A percentile compares a stretch with the other conserved stretches of the same genome.
Evolutionary conservation across 2,329 filamentous ascomycete genomes (phyloP).

Genomic region (Leptographium flavum): DNA sequence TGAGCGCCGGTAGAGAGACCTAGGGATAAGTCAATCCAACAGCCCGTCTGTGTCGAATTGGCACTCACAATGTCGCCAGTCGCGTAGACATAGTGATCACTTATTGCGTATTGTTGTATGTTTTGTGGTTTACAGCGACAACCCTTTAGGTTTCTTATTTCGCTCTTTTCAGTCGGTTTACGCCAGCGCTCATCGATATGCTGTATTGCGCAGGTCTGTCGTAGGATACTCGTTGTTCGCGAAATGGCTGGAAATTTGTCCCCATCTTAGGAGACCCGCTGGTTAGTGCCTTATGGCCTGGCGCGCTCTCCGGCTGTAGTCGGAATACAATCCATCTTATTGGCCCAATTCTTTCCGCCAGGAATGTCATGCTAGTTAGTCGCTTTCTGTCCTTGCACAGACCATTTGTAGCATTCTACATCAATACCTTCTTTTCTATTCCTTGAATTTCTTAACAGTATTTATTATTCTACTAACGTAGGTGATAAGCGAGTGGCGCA

Average conservation of each 20-base stretch:
- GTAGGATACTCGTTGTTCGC: not conserved
- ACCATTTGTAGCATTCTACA: too few species aligned
- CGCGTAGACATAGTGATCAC: slow-evolving; percentile 1
- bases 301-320: not conserved
- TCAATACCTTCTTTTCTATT: too few species aligned
- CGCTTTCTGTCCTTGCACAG: too few species aligned
- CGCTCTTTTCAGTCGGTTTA: not conserved
- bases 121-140: not conserved
- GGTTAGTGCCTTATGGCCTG: not conserved
- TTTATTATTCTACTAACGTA: not conserved
- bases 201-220: not conserved
- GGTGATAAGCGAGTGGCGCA: not conserved
- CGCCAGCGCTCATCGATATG: too few species aligned
- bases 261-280: not conserved
- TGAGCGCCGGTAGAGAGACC: slow-evolving; percentile 77
- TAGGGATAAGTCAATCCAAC: slow-evolving; percentile 16
- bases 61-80: not conserved
- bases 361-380: too few species aligned
- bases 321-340: not conserved
- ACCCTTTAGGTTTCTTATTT: not conserved
- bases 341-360: not conserved
- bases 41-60: too few species aligned
- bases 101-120: not conserved
- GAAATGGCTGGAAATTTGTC: not conserved
- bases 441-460: too few species aligned